Conservation (phyloP, 2,329 filamentous ascomycete genomes). For the Teratosphaeria viscida region DNA sequence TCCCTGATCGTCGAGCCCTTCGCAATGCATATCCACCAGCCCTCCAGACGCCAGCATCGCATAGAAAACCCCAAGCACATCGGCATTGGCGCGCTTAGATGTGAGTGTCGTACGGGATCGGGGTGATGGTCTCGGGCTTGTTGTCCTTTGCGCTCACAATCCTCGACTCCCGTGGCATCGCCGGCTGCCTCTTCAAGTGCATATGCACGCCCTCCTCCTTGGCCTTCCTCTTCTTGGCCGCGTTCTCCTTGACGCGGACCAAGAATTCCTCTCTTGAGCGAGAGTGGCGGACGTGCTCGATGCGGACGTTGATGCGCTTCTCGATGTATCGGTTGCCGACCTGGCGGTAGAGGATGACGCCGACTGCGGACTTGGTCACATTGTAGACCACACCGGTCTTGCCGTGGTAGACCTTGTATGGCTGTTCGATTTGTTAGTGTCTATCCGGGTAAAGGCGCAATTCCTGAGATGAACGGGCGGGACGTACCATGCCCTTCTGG, state of each 20-base stretch:
- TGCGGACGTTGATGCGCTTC: conserved; percentile 98
- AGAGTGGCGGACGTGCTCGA: conserved; percentile 93
- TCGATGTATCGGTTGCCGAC: conserved; percentile 99
- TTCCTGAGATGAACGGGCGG: conserved; percentile 1
- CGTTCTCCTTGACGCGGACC: conserved; percentile 92
- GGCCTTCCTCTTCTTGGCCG: conserved; percentile 81
- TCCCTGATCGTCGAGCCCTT: not conserved
- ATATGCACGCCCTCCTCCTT: conserved; percentile 80
- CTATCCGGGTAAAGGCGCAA: not conserved
- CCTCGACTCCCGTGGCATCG: conserved; percentile 66
- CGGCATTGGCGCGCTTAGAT: conserved; percentile 52
- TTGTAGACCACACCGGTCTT: conserved; percentile 70
- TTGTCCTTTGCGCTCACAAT: conserved; percentile 73
- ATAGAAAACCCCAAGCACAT: not conserved
- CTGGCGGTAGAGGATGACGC: conserved; percentile 99
- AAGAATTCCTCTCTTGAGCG: conserved; percentile 96
- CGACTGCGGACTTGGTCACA: conserved; percentile 95
- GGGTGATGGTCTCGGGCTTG: conserved; percentile 81
- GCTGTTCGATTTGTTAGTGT: conserved; percentile 35
- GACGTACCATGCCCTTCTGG: conserved; percentile 77
- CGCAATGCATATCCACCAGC: not conserved
- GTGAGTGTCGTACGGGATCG: conserved; percentile 94
- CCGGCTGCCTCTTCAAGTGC: conserved; percentile 85
- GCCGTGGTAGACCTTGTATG: conserved; percentile 98
- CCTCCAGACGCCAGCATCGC: not conserved